phyloP scores from a whole-genome alignment of 331 rosid species.

The Malus hybrid region DNA sequence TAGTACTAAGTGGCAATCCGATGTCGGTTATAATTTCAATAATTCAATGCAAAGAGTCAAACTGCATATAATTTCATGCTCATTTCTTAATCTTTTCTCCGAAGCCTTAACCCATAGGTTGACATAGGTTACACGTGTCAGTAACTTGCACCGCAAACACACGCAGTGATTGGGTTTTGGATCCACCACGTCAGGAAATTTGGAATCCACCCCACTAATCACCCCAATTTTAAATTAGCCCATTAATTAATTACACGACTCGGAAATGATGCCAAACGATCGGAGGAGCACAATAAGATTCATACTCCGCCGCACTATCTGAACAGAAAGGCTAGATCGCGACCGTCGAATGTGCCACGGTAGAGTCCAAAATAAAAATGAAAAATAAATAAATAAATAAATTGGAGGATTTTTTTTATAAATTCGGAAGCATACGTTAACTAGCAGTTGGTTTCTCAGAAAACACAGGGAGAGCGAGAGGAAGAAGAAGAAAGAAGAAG shows the following conservation, averaged over 20 bases:
- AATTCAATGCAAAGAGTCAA: neutral
- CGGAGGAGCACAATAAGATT: conserved; percentile 4
- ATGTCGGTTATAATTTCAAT: too few species aligned
- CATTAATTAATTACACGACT: neutral
- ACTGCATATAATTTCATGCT: neutral
- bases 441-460: conserved; percentile 19
- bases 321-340: conserved; percentile 15
- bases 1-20: rapidly evolving
- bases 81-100: conserved; percentile 12
- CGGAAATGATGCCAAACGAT: neutral
- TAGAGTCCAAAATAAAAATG: neutral
- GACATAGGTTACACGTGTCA: conserved; percentile 21
- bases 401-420: conserved; percentile 9
- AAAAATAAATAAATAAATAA: neutral
- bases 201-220: conserved; percentile 10
- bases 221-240: neutral
- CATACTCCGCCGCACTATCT: conserved; percentile 5
- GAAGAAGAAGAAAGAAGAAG: neutral
- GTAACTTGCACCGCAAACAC: conserved; percentile 5
- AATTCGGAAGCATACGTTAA: conserved; percentile 14
- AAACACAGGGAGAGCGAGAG: neutral
- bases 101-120: neutral
- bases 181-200: conserved; percentile 31
- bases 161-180: conserved; percentile 22
- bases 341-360: conserved; percentile 8